Evolutionary conservation across 257 asterid species (phyloP).

Genomic region (Cordia subcordata): DNA sequence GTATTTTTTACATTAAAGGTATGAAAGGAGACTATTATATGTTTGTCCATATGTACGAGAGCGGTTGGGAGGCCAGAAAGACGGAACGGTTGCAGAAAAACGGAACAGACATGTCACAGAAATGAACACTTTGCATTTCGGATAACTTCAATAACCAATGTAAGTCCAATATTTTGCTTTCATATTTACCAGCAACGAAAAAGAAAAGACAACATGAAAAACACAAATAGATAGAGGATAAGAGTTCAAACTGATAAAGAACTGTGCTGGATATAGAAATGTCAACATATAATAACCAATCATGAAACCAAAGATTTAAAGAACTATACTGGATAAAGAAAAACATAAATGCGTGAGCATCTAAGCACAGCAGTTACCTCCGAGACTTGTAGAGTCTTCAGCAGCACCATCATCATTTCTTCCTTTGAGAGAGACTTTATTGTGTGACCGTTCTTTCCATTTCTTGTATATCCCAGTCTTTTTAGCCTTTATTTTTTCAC

Average conservation of each 20-base stretch:
- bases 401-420: slow-evolving; percentile 30
- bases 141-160: no score
- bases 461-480: slow-evolving; percentile 79
- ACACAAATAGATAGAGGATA: no score
- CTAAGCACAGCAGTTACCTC: slow-evolving; percentile 38
- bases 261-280: background rate
- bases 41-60: no score
- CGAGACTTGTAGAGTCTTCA: slow-evolving; percentile 43
- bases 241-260: background rate
- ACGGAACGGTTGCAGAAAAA: no score
- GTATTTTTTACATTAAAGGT: no score
- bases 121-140: no score
- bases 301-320: background rate
- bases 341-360: slow-evolving; percentile 2
- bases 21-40: no score
- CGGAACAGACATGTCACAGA: no score
- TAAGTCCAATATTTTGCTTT: no score
- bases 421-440: slow-evolving; percentile 51
- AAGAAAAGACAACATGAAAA: no score
- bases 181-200: no score
- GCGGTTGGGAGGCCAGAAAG: no score
- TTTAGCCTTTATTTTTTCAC: slow-evolving; percentile 55
- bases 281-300: background rate
- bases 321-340: background rate
- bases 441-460: slow-evolving; percentile 78